Conservation (phyloP, 202 grass and related monocot genomes). For the Digitaria exilis region DNA sequence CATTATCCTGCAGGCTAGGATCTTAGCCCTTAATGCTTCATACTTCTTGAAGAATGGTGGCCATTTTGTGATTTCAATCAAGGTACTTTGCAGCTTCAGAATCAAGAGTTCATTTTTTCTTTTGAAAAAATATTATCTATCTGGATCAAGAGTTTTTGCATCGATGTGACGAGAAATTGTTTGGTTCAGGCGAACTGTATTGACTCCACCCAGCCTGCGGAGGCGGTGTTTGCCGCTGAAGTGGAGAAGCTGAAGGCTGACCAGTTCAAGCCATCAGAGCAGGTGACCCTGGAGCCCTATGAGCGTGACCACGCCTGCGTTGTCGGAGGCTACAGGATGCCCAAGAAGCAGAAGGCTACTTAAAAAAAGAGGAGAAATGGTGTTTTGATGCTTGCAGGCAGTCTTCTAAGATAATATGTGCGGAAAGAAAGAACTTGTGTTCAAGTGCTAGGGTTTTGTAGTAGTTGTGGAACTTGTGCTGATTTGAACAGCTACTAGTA, state of each 20-base stretch:
- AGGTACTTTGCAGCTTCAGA: conserved; percentile 38
- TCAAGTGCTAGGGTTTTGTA: conserved; percentile 1
- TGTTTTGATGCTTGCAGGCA: background rate
- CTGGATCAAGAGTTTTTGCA: too few species aligned
- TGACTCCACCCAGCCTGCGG: conserved; percentile 69
- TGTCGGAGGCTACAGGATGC: conserved; percentile 77
- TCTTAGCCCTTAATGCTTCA: conserved; percentile 88
- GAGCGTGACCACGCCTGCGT: conserved; percentile 81
- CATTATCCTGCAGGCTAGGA: conserved; percentile 79
- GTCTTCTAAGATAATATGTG: background rate
- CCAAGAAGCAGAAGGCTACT: conserved; percentile 69
- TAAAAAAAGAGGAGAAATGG: background rate
- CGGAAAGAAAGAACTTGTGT: background rate
- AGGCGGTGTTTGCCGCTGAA: conserved; percentile 76
- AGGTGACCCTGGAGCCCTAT: conserved; percentile 82
- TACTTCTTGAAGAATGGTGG: conserved; percentile 97
- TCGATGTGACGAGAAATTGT: background rate
- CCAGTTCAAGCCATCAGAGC: conserved; percentile 88
- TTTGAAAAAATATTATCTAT: too few species aligned
- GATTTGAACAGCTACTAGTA: background rate
- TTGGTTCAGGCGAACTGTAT: conserved; percentile 80
- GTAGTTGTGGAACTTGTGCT: background rate
- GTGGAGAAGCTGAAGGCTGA: conserved; percentile 89
- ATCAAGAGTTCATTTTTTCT: background rate
- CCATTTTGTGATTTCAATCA: conserved; percentile 97